Conservation (phyloP, 2,329 filamentous ascomycete species). For the Exophiala mesophila region DNA sequence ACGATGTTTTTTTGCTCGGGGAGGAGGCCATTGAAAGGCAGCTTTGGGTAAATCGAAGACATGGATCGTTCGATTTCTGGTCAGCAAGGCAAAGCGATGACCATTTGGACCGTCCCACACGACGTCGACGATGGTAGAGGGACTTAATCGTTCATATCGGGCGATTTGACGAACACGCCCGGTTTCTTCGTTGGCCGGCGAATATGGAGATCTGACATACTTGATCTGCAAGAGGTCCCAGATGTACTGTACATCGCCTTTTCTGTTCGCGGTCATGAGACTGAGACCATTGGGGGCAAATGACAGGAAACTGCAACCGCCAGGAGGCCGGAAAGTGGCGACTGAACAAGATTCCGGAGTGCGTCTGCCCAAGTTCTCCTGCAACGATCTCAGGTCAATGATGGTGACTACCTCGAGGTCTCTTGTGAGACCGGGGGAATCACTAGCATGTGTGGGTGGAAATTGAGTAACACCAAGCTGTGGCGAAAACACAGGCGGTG, state of each 20-base stretch:
- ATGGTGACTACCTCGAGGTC: constrained; percentile 45
- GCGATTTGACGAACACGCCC: constrained; percentile 71
- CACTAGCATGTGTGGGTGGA: constrained; percentile 44
- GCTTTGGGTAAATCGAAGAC: constrained; percentile 79
- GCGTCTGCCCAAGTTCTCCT: constrained; percentile 31
- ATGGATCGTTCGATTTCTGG: constrained; percentile 91
- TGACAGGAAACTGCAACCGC: constrained; percentile 47
- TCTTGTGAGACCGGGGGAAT: constrained; percentile 31
- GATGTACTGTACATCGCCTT: constrained; percentile 47
- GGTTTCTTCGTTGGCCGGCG: constrained; percentile 17
- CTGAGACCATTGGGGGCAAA: constrained; percentile 45
- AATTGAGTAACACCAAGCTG: constrained; percentile 36
- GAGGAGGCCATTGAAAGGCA: constrained; percentile 83
- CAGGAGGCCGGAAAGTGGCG: constrained; percentile 44
- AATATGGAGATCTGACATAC: constrained; percentile 35
- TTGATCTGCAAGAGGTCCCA: constrained; percentile 48
- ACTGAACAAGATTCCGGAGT: constrained; percentile 34
- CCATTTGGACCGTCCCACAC: constrained; percentile 78
- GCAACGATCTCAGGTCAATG: constrained; percentile 41
- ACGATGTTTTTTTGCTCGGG: constrained; percentile 40
- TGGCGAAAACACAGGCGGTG: constrained; percentile 27
- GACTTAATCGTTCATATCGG: constrained; percentile 84
- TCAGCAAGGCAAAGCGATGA: constrained; percentile 81
- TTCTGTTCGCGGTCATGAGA: constrained; percentile 45
- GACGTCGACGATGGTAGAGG: constrained; percentile 84